Evolutionary conservation across 2,329 filamentous ascomycete species (phyloP), one percentile per base, ranked within the genome.

Genomic region (Colletotrichum orchidophilum): DNA sequence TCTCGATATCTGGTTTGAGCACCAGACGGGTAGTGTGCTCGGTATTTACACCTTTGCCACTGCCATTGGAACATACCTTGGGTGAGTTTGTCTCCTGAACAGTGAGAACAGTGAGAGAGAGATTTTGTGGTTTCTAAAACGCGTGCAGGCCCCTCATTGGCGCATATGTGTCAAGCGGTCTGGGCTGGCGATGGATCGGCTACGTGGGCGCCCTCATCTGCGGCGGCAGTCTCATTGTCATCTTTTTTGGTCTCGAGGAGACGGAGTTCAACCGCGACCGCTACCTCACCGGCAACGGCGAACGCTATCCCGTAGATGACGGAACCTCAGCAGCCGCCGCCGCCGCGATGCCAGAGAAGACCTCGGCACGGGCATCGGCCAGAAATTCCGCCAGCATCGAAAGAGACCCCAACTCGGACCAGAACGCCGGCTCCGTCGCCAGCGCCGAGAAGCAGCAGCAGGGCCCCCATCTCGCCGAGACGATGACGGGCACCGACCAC

Each of bases 1-100:
- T 31, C 85, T 87, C 8, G 87, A 89, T 73, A 82, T 89, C 33
- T 89, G 87, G 80, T 89, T 87, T 72, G 85, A 88, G 78, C 87
- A 90, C 74, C 86, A 87, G 70, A 83, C 87, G 53, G 87, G 87
- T 50, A 82, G 83, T 1, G 85, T 87, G 1, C 80, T 89, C 6
- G 87, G 87, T 67, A 75, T 89, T 29, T 90, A 89, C 74, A 86
- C 88, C 29, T 79, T 89, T 42, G 84, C 87, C 2, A 89, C 87
- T 1, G 87, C 85, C 73, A 82, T 88, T 33, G 87, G 87, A 26
- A 89, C 87, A 3, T 90, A 88, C 74, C 76, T 88, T 3, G 87
- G 87, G 66, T 70, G 54, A 70, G 66, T 35, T n/a, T 33, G 2
- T 3, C 15, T 13, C 3, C 26, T 13, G 3, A 24, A 18, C n/a